Base-by-base conservation (phyloP, 2,329 filamentous ascomycete species). In the Xylariaceae sp. region DNA sequence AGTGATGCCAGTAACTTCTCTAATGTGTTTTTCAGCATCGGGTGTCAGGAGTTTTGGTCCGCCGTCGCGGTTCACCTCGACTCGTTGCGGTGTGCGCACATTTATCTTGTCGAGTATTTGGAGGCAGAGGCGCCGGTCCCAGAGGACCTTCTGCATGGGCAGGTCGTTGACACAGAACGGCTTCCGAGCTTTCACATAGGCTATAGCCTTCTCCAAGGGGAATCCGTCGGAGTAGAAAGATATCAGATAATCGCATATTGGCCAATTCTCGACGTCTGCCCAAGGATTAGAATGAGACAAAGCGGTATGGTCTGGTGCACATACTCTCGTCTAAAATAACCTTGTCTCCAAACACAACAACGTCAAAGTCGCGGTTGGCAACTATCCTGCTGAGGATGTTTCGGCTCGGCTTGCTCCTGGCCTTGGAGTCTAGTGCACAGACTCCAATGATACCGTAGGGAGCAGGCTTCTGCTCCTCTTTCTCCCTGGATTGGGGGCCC, bases 141-240 rank as follows among this genome's bases (percentile, higher is more conserved):
- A 98, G 3, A 98, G 67, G 5, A 98, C 78, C 58, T 93, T 89
- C 58, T 98, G 92, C 87, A 98, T 95, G 1, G 88, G 85, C 27
- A 98, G 70, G 58, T 98, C 90, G 55, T 98, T 98, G 53, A 98
- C 89, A 55, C 90, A 95, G 50, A 95, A 96, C 1, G 92, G 92
- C 55, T 94, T 94, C 36, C 92, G 80, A 9, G 94, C 75, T 52
- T 88, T 87, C 41, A 88, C 86, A 58, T 98, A 98, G 21, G 88
- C 86, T 49, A 98, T 94, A 5, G 93, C 92, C 57, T 98, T 98
- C 46, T 96, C 89, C 29, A 98, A 65, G 0, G 92, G 92, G 47
- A 98, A 98, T 1, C 92, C 92, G 57, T 95, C 90, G 0, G 90
- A 96, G 61, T 96, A 98, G 64, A 98, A 98, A 3, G 89, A 94